Evolutionary conservation across 2,329 filamentous ascomycete genomes (phyloP).

Genomic region (Talaromyces verruculosus): DNA sequence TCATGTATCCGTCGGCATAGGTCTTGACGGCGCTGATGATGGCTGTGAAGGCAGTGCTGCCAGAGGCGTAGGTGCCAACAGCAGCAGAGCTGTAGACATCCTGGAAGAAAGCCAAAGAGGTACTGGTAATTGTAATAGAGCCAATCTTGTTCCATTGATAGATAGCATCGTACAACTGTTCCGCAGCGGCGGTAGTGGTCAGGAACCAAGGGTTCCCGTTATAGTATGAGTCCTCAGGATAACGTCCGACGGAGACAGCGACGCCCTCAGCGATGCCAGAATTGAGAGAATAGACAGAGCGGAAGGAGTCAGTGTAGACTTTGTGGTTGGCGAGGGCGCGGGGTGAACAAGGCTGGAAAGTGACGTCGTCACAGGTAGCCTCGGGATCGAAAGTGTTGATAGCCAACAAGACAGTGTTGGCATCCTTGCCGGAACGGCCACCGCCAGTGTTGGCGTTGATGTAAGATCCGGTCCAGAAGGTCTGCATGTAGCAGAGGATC

Average conservation of each 20-base stretch:
- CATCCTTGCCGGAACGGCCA: constrained; percentile 67
- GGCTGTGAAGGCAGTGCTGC: constrained; percentile 53
- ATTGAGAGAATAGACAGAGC: constrained; percentile 63
- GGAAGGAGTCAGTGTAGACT: constrained; percentile 71
- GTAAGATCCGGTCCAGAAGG: constrained; percentile 67
- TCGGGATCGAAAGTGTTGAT: constrained; percentile 45
- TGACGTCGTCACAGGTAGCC: constrained; percentile 44
- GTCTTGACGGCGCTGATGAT: constrained; percentile 61
- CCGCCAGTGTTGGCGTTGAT: constrained; percentile 65
- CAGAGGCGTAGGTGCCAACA: constrained; percentile 64
- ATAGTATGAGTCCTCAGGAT: constrained; percentile 72
- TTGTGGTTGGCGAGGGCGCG: constrained; percentile 73
- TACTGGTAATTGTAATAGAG: constrained; percentile 63
- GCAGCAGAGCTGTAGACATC: constrained; percentile 60
- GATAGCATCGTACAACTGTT: constrained; percentile 75
- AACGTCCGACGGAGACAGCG: constrained; percentile 57
- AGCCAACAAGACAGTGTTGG: constrained; percentile 62
- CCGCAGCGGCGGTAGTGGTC: constrained; percentile 72
- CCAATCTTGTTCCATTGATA: constrained; percentile 67
- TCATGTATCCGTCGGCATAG: constrained; percentile 61
- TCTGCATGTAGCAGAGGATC: constrained; percentile 70
- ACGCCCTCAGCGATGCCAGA: constrained; percentile 28
- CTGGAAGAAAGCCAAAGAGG: constrained; percentile 70
- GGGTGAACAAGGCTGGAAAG: constrained; percentile 76
- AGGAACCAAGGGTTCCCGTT: constrained; percentile 77